Base-by-base conservation (phyloP, 1,139 yeast species). In the Lodderomyces margitis region DNA sequence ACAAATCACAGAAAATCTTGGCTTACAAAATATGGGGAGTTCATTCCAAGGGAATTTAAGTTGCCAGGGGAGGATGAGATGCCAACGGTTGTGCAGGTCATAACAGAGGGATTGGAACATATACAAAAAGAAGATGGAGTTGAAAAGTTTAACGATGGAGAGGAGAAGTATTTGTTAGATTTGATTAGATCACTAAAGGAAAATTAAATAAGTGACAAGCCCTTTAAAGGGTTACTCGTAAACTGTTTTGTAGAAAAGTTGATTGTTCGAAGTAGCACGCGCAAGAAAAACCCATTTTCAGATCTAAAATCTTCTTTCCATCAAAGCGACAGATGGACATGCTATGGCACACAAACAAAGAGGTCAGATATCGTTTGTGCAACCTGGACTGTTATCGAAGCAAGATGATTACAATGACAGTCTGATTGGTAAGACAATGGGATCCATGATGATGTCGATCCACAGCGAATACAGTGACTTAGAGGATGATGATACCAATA, bases 81-180 rank as follows among this genome's bases (percentile, higher is more conserved):
- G 46, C 77, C 77, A 1, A 49, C 59, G 2, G 64, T 71, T 19
- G 66, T 66, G 36, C 75, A 71, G 52, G 69, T 71, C 3, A 54
- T 70, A 20, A 71, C 77, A 11, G 74, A 71, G 39, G 76, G 76
- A 0, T 51, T 71, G 36, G 73, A 67, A 21, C 63, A 63, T 28
- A 47, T 64, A 6, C 40, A 37, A 31, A 48, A 48, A 9, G 57
- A 54, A 31, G 44, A 47, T 28, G 50, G 48, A 4, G 50, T 47
- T 5, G 55, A 53, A 11, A 45, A 40, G 14, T 46, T 46, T 17
- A 46, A 46, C 17, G 38, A 50, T 36, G 45, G 44, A 2, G 57
- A 54, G 11, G 70, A 65, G 41, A 54, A 53, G 37, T 46, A 56
- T 21, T 52, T 66, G 31, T 36, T 62, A 27, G 56, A 55, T 40